phyloP scores from a whole-genome alignment of 805 yeast genomes.

The Wickerhamomyces xylosicus region DNA sequence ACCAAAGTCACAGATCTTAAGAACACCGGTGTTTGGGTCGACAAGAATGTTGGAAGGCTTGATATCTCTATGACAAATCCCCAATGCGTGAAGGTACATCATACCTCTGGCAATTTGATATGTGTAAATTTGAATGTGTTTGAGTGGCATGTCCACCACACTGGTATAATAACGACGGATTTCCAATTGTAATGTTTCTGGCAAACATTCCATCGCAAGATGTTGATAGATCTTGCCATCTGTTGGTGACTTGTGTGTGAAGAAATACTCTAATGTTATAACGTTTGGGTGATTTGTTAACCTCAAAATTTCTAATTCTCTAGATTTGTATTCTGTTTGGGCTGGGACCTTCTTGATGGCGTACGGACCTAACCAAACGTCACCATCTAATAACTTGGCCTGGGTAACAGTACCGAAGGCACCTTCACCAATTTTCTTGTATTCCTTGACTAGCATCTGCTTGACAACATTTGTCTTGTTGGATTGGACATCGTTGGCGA shows the following conservation, averaged over 20 bases:
- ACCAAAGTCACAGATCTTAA: constrained; percentile 81
- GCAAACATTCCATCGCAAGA: constrained; percentile 79
- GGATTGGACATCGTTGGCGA: constrained; percentile 53
- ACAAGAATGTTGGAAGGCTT: constrained; percentile 77
- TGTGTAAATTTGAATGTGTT: constrained; percentile 67
- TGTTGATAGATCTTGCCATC: constrained; percentile 68
- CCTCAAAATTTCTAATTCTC: constrained; percentile 71
- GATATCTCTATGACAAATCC: constrained; percentile 76
- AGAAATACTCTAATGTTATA: constrained; percentile 57
- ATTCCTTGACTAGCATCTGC: constrained; percentile 62
- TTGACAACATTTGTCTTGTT: constrained; percentile 40
- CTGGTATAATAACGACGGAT: constrained; percentile 57
- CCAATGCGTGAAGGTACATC: constrained; percentile 72
- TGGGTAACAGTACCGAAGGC: constrained; percentile 82
- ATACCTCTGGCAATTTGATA: constrained; percentile 77
- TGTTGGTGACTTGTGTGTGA: constrained; percentile 51
- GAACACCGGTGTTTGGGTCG: constrained; percentile 53
- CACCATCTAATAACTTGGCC: constrained; percentile 41
- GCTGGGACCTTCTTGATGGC: constrained; percentile 83
- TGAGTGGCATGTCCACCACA: constrained; percentile 53
- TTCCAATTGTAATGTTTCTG: constrained; percentile 70
- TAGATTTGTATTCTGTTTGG: constrained; percentile 74
- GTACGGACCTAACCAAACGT: constrained; percentile 64
- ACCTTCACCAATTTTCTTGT: constrained; percentile 73
- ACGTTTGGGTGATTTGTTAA: constrained; percentile 75